Evolutionary conservation across 2,329 filamentous ascomycete genomes (phyloP).

Genomic region (Sarocladium kiliense): DNA sequence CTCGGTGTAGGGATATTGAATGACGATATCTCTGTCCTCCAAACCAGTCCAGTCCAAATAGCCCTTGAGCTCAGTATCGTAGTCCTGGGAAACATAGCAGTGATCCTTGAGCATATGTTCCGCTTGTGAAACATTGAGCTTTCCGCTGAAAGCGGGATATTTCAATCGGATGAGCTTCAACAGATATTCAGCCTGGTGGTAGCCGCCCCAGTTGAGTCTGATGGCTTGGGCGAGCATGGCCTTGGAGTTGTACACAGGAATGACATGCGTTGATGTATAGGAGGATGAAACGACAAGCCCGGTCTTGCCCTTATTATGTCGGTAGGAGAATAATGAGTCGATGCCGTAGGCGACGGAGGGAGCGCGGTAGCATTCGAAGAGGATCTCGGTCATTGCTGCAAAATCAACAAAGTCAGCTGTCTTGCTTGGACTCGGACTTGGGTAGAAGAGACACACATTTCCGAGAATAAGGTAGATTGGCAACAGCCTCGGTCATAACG

Average conservation of each 20-base stretch:
- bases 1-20: constrained; percentile 93
- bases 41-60: constrained; percentile 90
- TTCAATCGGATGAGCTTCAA: constrained; percentile 85
- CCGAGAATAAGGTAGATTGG: constrained; percentile 81
- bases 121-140: constrained; percentile 79
- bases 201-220: constrained; percentile 90
- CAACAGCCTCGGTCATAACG: constrained; percentile 92
- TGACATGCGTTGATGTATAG: constrained; percentile 89
- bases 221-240: constrained; percentile 80
- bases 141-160: constrained; percentile 83
- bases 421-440: neutral
- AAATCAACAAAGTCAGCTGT: constrained; percentile 14
- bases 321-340: constrained; percentile 93
- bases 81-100: constrained; percentile 83
- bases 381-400: constrained; percentile 89
- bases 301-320: constrained; percentile 81
- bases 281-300: constrained; percentile 89
- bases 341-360: constrained; percentile 91
- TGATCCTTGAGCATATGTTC: constrained; percentile 84
- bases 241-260: constrained; percentile 85
- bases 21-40: constrained; percentile 80
- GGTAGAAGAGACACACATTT: constrained; percentile 63
- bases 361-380: constrained; percentile 93
- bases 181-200: constrained; percentile 84
- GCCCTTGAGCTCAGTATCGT: constrained; percentile 67